phyloP scores from a whole-genome alignment of 1,284 basidiomycete genomes.

The Testicularia cyperi region DNA sequence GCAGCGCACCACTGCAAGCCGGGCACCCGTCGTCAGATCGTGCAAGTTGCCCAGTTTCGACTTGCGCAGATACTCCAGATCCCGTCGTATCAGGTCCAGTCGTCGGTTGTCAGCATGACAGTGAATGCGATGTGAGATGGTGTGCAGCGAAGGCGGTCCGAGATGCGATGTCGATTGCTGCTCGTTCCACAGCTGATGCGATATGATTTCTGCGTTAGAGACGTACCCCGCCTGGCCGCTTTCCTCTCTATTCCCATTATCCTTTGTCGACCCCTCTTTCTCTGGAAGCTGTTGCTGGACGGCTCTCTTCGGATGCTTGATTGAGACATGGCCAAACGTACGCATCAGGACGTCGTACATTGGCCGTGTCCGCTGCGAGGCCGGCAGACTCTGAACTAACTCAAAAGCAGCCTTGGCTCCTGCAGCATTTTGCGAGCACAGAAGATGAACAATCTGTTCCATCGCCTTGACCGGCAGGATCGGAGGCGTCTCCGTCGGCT shows the following conservation, averaged over 20 bases:
- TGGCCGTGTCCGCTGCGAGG: conserved; percentile 6
- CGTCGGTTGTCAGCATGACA: conserved; percentile 19
- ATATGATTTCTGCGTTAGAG: too few relatives aligned
- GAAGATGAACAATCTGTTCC: conserved; percentile 6
- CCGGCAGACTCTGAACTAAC: conserved; percentile 15
- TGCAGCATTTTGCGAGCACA: conserved; percentile 17
- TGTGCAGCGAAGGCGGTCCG: conserved; percentile 9
- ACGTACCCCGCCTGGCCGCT: too few relatives aligned
- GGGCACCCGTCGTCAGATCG: conserved; percentile 10
- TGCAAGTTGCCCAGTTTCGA: conserved; percentile 1
- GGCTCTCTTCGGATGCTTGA: not conserved
- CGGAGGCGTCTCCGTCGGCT: conserved; percentile 2
- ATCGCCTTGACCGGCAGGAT: conserved; percentile 15
- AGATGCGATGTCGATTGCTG: conserved; percentile 7
- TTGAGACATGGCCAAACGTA: conserved; percentile 13
- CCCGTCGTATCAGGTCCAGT: conserved; percentile 12
- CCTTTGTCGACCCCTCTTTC: too few relatives aligned
- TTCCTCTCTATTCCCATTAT: too few relatives aligned
- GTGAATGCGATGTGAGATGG: conserved; percentile 21
- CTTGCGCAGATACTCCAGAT: conserved; percentile 11
- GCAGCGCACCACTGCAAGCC: conserved; percentile 12
- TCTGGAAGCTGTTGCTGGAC: too few relatives aligned
- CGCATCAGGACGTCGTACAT: conserved; percentile 41
- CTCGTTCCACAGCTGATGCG: conserved; percentile 32
- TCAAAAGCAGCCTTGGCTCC: conserved; percentile 22